A percentile compares a stretch with the other conserved stretches of the same genome.
phyloP scores from a whole-genome alignment of 805 yeast species.

The Hanseniaspora jakobsenii region DNA sequence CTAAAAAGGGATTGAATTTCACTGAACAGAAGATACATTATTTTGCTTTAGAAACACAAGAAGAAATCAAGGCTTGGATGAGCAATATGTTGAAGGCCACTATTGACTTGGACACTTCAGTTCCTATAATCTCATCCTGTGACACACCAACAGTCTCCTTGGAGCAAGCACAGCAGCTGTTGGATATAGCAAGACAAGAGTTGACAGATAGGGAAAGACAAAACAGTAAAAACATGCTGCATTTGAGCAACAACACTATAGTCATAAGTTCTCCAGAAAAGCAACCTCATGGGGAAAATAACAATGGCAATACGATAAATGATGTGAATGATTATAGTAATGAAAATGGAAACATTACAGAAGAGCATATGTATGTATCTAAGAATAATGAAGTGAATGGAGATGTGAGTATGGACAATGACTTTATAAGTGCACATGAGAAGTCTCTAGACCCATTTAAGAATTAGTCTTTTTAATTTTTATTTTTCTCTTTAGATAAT shows the following conservation, averaged over 20 bases:
- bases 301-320: slow-evolving; percentile 5
- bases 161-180: slow-evolving; percentile 72
- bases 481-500: no score
- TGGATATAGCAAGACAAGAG: slow-evolving; percentile 71
- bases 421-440: no score
- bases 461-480: neutral
- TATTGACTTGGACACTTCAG: slow-evolving; percentile 84
- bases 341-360: neutral
- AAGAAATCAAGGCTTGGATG: slow-evolving; percentile 92
- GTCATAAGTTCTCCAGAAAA: neutral
- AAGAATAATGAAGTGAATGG: no score
- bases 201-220: slow-evolving; percentile 24
- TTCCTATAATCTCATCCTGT: slow-evolving; percentile 85
- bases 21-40: slow-evolving; percentile 93
- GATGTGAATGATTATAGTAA: neutral
- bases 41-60: slow-evolving; percentile 84
- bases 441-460: slow-evolving; percentile 5
- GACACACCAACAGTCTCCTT: slow-evolving; percentile 90
- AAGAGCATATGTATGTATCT: no score
- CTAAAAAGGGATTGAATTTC: slow-evolving; percentile 84
- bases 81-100: slow-evolving; percentile 90
- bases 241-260: slow-evolving; percentile 23
- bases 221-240: neutral
- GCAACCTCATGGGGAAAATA: slow-evolving; percentile 10
- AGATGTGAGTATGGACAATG: no score